Conservation (phyloP, 169 alveolate species). For the Cryptosporidium meleagridis region DNA sequence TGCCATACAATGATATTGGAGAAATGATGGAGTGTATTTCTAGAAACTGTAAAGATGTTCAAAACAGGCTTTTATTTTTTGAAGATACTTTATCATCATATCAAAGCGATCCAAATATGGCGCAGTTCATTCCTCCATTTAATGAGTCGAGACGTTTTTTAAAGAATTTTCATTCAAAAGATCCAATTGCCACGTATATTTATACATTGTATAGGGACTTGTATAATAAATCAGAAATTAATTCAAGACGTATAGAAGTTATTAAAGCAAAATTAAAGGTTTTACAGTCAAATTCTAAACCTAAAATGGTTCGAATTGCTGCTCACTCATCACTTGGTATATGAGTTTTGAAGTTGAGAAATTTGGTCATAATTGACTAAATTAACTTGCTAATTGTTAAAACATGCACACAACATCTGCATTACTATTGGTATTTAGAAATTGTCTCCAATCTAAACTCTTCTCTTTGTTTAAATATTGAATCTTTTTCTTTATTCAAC, state of each 20-base stretch:
- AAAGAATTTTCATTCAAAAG: conserved; percentile 51
- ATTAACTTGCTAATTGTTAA: background rate
- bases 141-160: conserved; percentile 56
- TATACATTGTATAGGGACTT: conserved; percentile 57
- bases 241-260: conserved; percentile 67
- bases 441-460: conserved; percentile 54
- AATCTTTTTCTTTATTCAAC: conserved; percentile 41
- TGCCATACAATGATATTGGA: conserved; percentile 65
- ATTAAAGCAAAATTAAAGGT: conserved; percentile 67
- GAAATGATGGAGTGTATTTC: conserved; percentile 73
- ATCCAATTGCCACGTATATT: conserved; percentile 62
- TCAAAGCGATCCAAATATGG: conserved; percentile 50
- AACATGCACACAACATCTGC: background rate
- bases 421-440: background rate
- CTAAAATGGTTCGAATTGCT: conserved; percentile 58
- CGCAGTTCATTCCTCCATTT: conserved; percentile 56
- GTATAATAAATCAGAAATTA: conserved; percentile 60
- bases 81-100: conserved; percentile 42
- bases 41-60: conserved; percentile 72
- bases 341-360: background rate
- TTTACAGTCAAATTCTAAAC: conserved; percentile 62
- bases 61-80: conserved; percentile 28
- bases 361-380: background rate
- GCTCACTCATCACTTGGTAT: conserved; percentile 60
- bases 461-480: conserved; percentile 37